Conservation (phyloP, 2,329 filamentous ascomycete species). For the Phaeoacremonium minimum region DNA sequence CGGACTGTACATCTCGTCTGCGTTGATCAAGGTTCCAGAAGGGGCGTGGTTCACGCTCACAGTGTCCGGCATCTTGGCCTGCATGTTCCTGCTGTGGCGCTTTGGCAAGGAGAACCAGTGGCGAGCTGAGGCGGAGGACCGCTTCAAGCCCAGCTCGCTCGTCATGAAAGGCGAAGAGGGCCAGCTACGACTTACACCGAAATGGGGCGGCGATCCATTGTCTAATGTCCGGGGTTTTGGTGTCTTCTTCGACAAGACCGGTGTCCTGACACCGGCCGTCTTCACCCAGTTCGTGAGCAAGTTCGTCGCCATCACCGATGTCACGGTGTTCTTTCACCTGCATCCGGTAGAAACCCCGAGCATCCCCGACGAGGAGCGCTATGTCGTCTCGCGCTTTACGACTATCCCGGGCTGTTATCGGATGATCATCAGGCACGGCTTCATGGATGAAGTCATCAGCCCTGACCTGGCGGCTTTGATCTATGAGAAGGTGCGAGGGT, state of each 20-base stretch:
- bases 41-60: conserved; percentile 74
- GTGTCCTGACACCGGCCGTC: conserved; percentile 58
- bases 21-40: conserved; percentile 65
- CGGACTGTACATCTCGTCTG: conserved; percentile 63
- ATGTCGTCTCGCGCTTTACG: conserved; percentile 33
- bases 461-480: conserved; percentile 57
- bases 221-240: conserved; percentile 52
- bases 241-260: conserved; percentile 74
- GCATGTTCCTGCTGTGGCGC: conserved; percentile 67
- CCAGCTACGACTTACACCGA: conserved; percentile 24
- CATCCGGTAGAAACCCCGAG: conserved; percentile 56
- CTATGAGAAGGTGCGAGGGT: conserved; percentile 50
- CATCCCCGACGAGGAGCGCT: conserved; percentile 41
- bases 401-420: conserved; percentile 61
- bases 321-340: conserved; percentile 69
- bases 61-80: conserved; percentile 55
- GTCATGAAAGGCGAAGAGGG: conserved; percentile 14
- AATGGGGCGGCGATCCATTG: conserved; percentile 35
- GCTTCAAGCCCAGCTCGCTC: conserved; percentile 40
- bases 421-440: conserved; percentile 64
- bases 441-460: conserved; percentile 65
- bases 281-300: conserved; percentile 71
- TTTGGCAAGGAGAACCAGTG: conserved; percentile 77
- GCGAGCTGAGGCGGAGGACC: conserved; percentile 61
- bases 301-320: conserved; percentile 60